Percentiles rank a stretch among this genome's conserved stretches.
These are phyloP conservation scores for Diplodia sapinea DNA, from an alignment of 2,329 filamentous ascomycete genomes.

Conservation along the genomic window DNA sequence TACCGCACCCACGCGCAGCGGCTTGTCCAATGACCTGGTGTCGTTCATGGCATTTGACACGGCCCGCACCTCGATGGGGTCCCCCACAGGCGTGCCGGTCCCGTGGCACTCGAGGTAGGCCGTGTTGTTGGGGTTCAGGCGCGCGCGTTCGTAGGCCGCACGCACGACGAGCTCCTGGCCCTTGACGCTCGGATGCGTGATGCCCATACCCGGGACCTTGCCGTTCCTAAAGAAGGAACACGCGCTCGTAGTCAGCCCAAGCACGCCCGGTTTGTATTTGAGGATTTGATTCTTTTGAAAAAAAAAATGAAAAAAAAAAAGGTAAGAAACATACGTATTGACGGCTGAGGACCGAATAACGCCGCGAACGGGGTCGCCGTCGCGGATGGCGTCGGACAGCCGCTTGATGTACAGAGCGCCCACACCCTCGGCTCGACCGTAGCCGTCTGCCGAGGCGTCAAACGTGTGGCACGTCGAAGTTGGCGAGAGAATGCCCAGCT, in stretches of 20 bases:
- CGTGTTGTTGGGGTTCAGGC: slow-evolving; percentile 38
- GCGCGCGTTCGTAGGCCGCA: slow-evolving; percentile 43
- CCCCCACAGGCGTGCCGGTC: slow-evolving; percentile 59
- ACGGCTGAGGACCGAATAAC: slow-evolving; percentile 39
- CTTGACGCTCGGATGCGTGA: slow-evolving; percentile 43
- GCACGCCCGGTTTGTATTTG: too few relatives aligned
- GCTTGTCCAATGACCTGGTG: slow-evolving; percentile 12
- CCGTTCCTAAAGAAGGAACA: slow-evolving; percentile 31
- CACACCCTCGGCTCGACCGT: slow-evolving; percentile 39
- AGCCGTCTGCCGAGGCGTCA: slow-evolving; percentile 38
- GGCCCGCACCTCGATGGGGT: slow-evolving; percentile 60
- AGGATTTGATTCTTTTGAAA: too few relatives aligned
- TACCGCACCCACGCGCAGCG: slow-evolving; percentile 39
- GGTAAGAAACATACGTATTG: slow-evolving; percentile 32
- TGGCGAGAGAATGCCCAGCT: slow-evolving; percentile 35
- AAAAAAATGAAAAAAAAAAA: too few relatives aligned
- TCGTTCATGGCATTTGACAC: slow-evolving; percentile 33
- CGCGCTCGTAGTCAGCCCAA: neutral
- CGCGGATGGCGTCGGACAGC: slow-evolving; percentile 39
- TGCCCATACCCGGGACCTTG: slow-evolving; percentile 39
- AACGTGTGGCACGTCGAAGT: slow-evolving; percentile 37
- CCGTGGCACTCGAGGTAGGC: slow-evolving; percentile 59
- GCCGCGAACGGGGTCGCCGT: slow-evolving; percentile 42
- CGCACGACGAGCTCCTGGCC: slow-evolving; percentile 45
- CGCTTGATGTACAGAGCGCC: slow-evolving; percentile 41